Evolutionary conservation across 2,329 filamentous ascomycete species (phyloP).

Genomic region (Apiospora hydei): DNA sequence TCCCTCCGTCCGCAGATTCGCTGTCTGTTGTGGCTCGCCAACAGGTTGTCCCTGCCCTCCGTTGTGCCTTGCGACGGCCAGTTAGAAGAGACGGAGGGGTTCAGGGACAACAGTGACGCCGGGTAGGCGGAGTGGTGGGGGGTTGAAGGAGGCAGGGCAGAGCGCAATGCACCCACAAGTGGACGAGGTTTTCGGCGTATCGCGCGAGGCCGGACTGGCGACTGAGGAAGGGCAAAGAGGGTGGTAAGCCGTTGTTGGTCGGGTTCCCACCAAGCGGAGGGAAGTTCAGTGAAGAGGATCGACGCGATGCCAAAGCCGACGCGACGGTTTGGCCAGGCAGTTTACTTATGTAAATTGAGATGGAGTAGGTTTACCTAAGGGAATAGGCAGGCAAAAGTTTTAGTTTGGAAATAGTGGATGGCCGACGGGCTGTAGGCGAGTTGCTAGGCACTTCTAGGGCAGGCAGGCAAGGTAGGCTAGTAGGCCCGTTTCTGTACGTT

Average conservation of each 20-base stretch:
- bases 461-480: not conserved
- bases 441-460: not conserved
- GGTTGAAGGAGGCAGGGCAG: conserved; percentile 15
- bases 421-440: not conserved
- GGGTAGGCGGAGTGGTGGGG: conserved; percentile 18
- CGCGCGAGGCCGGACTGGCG: conserved; percentile 3
- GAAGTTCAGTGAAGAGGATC: not conserved
- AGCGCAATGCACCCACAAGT: not conserved
- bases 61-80: conserved; percentile 23
- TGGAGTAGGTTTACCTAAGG: conserved; percentile 21
- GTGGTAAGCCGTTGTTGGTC: not conserved
- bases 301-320: conserved; percentile 3
- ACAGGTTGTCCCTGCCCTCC: conserved; percentile 27
- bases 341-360: conserved; percentile 21
- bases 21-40: not conserved
- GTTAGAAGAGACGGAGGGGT: conserved; percentile 26
- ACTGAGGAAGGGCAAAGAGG: not conserved
- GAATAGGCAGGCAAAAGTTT: conserved; percentile 4
- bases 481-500: conserved; percentile 19
- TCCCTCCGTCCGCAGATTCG: not conserved
- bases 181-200: not conserved
- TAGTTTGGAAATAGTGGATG: conserved; percentile 21
- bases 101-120: conserved; percentile 26
- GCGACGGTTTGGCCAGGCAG: not conserved
- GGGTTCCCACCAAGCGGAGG: not conserved